A percentile compares a stretch with the other conserved stretches of the same genome.
These are phyloP conservation scores for Exophiala sp. DNA, from an alignment of 2,329 filamentous ascomycete genomes.

Conservation along the genomic window DNA sequence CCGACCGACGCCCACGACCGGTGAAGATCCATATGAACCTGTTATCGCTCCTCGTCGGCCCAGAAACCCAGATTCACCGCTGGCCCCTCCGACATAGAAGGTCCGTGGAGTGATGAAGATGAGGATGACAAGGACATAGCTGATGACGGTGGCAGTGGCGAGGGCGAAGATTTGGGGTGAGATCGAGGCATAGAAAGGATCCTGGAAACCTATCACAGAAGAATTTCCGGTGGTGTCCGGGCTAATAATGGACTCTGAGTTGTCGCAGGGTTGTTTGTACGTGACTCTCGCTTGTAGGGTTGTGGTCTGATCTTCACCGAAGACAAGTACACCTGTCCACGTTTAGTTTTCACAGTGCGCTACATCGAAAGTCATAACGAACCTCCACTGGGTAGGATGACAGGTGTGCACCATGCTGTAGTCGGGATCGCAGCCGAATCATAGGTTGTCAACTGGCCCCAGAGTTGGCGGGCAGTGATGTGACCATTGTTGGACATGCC, in stretches of 20 bases:
- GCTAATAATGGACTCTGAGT: conserved; percentile 31
- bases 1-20: conserved; percentile 79
- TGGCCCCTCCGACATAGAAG: conserved; percentile 75
- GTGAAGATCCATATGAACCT: conserved; percentile 49
- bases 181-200: conserved; percentile 90
- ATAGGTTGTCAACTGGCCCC: conserved; percentile 25
- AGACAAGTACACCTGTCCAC: conserved; percentile 36
- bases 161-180: conserved; percentile 92
- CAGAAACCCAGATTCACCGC: conserved; percentile 66
- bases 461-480: conserved; percentile 27
- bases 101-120: conserved; percentile 92
- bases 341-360: neutral
- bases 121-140: conserved; percentile 90
- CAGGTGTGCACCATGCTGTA: conserved; percentile 58
- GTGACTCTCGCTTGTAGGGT: conserved; percentile 48
- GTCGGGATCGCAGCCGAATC: conserved; percentile 33
- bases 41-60: conserved; percentile 75
- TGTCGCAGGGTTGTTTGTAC: conserved; percentile 50
- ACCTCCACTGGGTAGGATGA: conserved; percentile 60
- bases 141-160: conserved; percentile 82
- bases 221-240: conserved; percentile 36
- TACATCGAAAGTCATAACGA: conserved; percentile 18
- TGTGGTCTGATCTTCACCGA: conserved; percentile 41
- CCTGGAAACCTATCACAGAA: conserved; percentile 64
- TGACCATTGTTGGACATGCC: conserved; percentile 24